Base-by-base conservation (phyloP, 108 stramenopile species). In the Cylindrotheca fusiformis region DNA sequence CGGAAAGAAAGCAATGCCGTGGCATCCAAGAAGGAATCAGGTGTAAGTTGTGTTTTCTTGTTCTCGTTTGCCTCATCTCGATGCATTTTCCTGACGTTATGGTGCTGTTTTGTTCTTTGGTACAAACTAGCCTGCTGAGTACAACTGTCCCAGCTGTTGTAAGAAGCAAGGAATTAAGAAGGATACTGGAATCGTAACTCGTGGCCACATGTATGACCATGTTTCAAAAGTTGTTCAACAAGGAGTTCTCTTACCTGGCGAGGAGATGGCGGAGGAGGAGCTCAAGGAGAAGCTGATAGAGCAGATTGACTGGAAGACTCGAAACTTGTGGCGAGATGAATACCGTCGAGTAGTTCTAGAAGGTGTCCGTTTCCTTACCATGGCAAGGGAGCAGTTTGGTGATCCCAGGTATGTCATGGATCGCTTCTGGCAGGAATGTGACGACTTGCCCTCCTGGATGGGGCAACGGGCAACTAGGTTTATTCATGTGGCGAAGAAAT, bases 281-380 rank as follows among this genome's bases (percentile, higher is more conserved):
- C 25, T 83, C 2, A 59, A 76, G 32, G 63, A 65, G 44, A 69
- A 81, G 63, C 60, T 85, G 27, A 69, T 68, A 63, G 69, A 81
- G 32, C 60, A 72, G 50, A 63, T 80, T 24, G 80, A 79, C 32
- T 85, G 80, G 84, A 70, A 63, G 48, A 77, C 76, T 14, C 65
- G 75, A n/a, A 75, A 79, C 30, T 60, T 81, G 61, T 85, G 80
- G 78, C 55, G 75, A 31, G 72, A 79, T 48, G 80, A 81, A 31
- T 85, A 85, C 55, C 41, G 65, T 18, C 63, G 49, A 27, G 71
- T 85, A 17, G 63, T 85, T 6, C 12, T 75, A 48, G 80, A 81
- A 41, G 84, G 72, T 20, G 58, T 79, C 12, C 77, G 71, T 26
- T 65, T 74, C 26, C 36, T 78, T 25, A 55, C 58, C 17, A 58